Percentiles rank a stretch among this genome's conserved stretches.
Conservation (phyloP, 1,284 basidiomycete species). For the Trichosporon sp. region DNA sequence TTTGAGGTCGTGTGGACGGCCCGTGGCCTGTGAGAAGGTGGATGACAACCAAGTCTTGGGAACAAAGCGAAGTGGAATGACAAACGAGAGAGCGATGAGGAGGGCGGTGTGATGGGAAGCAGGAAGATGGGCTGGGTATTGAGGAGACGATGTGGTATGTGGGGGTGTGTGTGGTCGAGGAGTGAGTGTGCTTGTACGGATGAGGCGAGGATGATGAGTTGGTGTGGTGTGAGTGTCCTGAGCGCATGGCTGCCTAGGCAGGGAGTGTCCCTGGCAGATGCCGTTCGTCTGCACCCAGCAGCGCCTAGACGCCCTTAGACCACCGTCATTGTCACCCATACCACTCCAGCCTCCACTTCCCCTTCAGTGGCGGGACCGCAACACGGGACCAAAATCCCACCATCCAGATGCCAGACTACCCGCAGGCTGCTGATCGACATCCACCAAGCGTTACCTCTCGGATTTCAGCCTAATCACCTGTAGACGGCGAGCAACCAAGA, state of each 20-base stretch:
- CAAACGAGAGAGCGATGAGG: background rate
- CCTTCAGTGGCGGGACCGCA: constrained; percentile 2
- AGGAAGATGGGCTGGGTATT: background rate
- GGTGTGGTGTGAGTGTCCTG: constrained; percentile 12
- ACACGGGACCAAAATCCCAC: background rate
- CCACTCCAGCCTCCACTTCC: background rate
- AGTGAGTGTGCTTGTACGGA: background rate
- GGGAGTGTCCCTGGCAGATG: background rate
- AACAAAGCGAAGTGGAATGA: background rate
- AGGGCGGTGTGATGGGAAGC: background rate
- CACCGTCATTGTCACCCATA: background rate
- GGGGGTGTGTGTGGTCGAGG: background rate
- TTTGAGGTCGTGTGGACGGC: constrained; percentile 19
- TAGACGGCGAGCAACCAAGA: background rate
- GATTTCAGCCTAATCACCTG: too few relatives aligned
- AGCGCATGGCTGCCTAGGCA: constrained; percentile 4
- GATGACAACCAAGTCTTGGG: background rate
- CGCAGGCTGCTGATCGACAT: background rate
- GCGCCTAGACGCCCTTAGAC: background rate
- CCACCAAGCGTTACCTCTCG: background rate
- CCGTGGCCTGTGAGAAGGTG: constrained; percentile 17
- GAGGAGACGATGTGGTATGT: background rate
- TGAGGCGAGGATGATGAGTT: background rate
- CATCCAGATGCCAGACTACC: background rate
- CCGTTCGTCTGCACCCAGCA: background rate